Conservation (phyloP, 192 early-diverging fungal species). For the Coemansia sp. region DNA sequence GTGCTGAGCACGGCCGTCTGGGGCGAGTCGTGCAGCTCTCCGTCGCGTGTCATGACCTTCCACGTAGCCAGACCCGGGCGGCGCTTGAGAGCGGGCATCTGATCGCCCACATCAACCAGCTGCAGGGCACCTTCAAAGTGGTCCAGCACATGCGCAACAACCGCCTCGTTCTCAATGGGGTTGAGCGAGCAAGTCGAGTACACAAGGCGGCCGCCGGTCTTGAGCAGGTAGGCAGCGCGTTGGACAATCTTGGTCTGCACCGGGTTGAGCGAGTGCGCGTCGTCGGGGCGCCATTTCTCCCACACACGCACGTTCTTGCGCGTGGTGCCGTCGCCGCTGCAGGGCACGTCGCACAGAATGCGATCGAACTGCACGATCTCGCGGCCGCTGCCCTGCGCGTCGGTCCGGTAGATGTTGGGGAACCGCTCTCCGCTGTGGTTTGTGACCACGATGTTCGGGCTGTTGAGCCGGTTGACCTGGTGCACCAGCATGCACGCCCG, state of each 20-base stretch:
- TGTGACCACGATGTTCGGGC: slow-evolving; percentile 89
- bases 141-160: slow-evolving; percentile 82
- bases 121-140: slow-evolving; percentile 68
- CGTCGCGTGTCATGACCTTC: slow-evolving; percentile 84
- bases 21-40: slow-evolving; percentile 56
- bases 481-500: slow-evolving; percentile 93
- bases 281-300: slow-evolving; percentile 79
- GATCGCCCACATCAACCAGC: slow-evolving; percentile 83
- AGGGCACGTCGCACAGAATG: slow-evolving; percentile 96
- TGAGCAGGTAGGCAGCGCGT: slow-evolving; percentile 84
- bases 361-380: slow-evolving; percentile 87
- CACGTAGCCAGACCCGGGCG: slow-evolving; percentile 81
- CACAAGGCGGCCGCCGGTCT: slow-evolving; percentile 89
- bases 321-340: slow-evolving; percentile 96
- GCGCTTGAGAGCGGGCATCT: slow-evolving; percentile 79
- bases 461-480: slow-evolving; percentile 93
- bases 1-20: slow-evolving; percentile 42
- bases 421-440: slow-evolving; percentile 94
- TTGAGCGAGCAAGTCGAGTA: slow-evolving; percentile 99
- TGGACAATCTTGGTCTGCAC: slow-evolving; percentile 86
- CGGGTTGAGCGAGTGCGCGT: slow-evolving; percentile 80
- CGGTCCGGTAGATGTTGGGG: slow-evolving; percentile 64
- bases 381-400: slow-evolving; percentile 16
- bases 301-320: slow-evolving; percentile 95
- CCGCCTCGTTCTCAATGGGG: slow-evolving; percentile 96